These are phyloP conservation scores for Chionographis japonica DNA, from an alignment of 106 monocot genomes.

Conservation along the genomic window DNA sequence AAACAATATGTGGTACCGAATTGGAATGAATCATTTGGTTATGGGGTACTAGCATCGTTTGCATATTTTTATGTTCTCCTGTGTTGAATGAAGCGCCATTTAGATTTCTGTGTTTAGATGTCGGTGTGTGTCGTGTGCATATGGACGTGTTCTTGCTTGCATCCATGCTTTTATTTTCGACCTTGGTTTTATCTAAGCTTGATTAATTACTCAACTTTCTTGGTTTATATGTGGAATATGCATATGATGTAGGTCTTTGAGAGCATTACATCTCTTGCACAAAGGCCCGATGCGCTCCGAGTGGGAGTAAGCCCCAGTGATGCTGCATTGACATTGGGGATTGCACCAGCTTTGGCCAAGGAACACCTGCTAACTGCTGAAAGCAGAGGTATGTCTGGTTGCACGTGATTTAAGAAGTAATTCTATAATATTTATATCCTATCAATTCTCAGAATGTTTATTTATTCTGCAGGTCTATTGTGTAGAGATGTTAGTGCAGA, in stretches of 20 bases:
- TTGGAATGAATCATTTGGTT: too few relatives aligned
- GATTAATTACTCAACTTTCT: not conserved
- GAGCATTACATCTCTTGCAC: slow-evolving; percentile 66
- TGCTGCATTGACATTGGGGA: slow-evolving; percentile 77
- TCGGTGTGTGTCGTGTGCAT: too few relatives aligned
- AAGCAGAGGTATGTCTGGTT: slow-evolving; percentile 52
- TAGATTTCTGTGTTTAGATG: too few relatives aligned
- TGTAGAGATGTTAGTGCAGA: slow-evolving; percentile 97
- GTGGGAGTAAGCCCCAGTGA: slow-evolving; percentile 85
- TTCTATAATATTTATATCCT: not conserved
- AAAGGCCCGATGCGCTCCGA: slow-evolving; percentile 66
- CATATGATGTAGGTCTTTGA: slow-evolving; percentile 61
- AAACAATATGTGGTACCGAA: too few relatives aligned
- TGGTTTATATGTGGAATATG: not conserved
- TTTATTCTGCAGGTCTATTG: slow-evolving; percentile 53
- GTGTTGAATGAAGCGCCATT: too few relatives aligned
- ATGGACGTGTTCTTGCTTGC: too few relatives aligned
- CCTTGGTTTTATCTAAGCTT: too few relatives aligned
- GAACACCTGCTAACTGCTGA: slow-evolving; percentile 86
- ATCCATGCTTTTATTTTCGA: too few relatives aligned
- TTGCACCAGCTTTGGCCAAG: slow-evolving; percentile 92
- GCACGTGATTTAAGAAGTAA: not conserved
- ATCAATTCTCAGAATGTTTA: not conserved
- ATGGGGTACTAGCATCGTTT: too few relatives aligned
- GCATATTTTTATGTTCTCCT: too few relatives aligned